Evolutionary conservation across 2,329 filamentous ascomycete genomes (phyloP).

Genomic region (Cladobotryum mycophilum): DNA sequence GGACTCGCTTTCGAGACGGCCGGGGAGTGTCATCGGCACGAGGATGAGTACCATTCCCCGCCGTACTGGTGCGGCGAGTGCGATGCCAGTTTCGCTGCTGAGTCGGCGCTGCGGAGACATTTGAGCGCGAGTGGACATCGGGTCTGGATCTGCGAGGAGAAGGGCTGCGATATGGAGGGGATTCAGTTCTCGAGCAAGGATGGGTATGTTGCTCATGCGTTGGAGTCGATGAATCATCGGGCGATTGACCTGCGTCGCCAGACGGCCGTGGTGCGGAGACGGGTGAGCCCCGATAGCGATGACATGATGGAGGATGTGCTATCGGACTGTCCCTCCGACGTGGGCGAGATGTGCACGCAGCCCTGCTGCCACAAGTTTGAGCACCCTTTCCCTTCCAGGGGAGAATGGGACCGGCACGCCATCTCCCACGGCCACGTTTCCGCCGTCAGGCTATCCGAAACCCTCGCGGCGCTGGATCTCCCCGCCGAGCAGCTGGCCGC

Average conservation of each 20-base stretch:
- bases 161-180: not conserved
- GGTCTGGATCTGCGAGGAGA: constrained; percentile 3
- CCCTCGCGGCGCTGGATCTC: not conserved
- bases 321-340: not conserved
- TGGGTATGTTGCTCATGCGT: not conserved
- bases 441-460: constrained; percentile 10
- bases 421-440: constrained; percentile 8
- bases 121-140: constrained; percentile 5
- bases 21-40: constrained; percentile 20
- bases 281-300: not conserved
- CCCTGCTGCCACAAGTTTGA: constrained; percentile 14
- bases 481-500: not conserved
- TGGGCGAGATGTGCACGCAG: constrained; percentile 10
- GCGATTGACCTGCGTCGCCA: not conserved
- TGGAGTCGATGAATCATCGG: not conserved
- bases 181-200: not conserved
- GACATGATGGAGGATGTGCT: not conserved
- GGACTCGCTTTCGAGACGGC: constrained; percentile 16
- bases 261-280: not conserved
- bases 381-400: constrained; percentile 2
- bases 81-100: constrained; percentile 16
- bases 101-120: constrained; percentile 17
- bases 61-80: constrained; percentile 20
- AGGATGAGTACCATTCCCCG: constrained; percentile 18
- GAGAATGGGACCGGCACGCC: constrained; percentile 14